Evolutionary conservation across 345 rosid species (phyloP), one percentile per base, ranked within the genome.

Genomic region (Eucalyptus sideroxylon): DNA sequence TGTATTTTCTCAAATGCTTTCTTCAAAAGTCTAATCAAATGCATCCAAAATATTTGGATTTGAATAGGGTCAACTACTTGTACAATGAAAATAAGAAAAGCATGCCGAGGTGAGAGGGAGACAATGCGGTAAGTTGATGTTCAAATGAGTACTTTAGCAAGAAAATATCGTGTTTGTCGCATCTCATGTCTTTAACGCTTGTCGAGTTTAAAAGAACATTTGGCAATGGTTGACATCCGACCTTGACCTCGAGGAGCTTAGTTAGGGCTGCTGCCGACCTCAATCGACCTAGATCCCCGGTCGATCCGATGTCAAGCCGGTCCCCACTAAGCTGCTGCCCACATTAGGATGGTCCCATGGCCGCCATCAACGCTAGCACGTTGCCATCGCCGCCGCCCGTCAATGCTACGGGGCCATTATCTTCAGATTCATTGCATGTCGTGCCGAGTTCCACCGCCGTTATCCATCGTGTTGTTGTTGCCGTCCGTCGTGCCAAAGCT

Each of bases 11-110:
- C 0, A 4, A 21, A 53, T 0, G 5, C 5, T 21, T 53, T 53
- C 5, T 2, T 19, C 0, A 53, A 53, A 53, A 53, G 11, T 53
- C 2, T 8, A 53, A 21, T 0, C 0, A 21, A 53, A 53, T 53
- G 9, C 9, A 51, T 1, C 2, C 6, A 16, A n/a, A 67, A 40
- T 16, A 31, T 31, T 31, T 67, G 80, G 2, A 67, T 65, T 65
- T 15, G 77, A n/a, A 65, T n/a, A 7, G 37, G 8, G 80, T 67
- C 42, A 1, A 31, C 80, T 31, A 16, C 6, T 67, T n/a, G 5
- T 4, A 16, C 80, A 31, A 4, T 31, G 5, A 8, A 31, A 16
- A n/a, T 31, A 31, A 3, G 40, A 31, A 69, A 21, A 69, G 80
- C 80, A 31, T 67, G 80, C 19, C 6, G 37, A 12, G 6, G 2